Base-by-base conservation (phyloP, 2,329 filamentous ascomycete species). In the Rhytidhysteron rufulum region DNA sequence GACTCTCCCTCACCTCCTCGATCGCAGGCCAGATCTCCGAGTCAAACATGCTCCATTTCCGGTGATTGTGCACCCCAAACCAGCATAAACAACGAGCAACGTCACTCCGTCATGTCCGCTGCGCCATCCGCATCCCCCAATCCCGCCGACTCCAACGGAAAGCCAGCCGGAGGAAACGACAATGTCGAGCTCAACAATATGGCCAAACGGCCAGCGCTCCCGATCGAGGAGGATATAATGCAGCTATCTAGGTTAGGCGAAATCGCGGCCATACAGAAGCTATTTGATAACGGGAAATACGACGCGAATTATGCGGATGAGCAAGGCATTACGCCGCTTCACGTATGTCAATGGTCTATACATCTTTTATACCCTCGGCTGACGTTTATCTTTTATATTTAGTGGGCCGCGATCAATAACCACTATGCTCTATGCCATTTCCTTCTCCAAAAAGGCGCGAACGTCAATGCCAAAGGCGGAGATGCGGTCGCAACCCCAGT, bases 371-470 rank as follows among this genome's bases (percentile, higher is more conserved):
- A 24, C 30, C 5, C 19, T 36, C 11, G 10, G 35, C 49, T 43
- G 13, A 38, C 39, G n/a, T n/a, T n/a, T 42, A 47, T 54, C 27
- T 35, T 19, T 22, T 39, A 17, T 42, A 40, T 25, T 34, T 62
- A 98, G 88, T 98, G 93, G 93, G 93, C 93, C 34, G 88, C 94
- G 27, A 97, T 98, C 66, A 98, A 98, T 72, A 97, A 97, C 62
- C 93, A 96, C 65, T 94, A 91, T 71, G 87, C 88, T 51, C 89
- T 97, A 74, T 96, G 91, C 78, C 91, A 93, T 66, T 96, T 94
- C 68, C 82, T 98, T 32, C 79, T 98, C 62, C 86, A 85, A 50
- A 73, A 74, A 35, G 89, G 89, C 58, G 93, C 90, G 59, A 86
- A 95, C 61, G 85, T 97, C 57, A 97, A 98, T 69, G 85, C 83